A percentile compares a stretch with the other conserved stretches of the same genome.
These are phyloP conservation scores for Paracoccidioides lutzii DNA, from an alignment of 2,329 filamentous ascomycete species.

Conservation along the genomic window DNA sequence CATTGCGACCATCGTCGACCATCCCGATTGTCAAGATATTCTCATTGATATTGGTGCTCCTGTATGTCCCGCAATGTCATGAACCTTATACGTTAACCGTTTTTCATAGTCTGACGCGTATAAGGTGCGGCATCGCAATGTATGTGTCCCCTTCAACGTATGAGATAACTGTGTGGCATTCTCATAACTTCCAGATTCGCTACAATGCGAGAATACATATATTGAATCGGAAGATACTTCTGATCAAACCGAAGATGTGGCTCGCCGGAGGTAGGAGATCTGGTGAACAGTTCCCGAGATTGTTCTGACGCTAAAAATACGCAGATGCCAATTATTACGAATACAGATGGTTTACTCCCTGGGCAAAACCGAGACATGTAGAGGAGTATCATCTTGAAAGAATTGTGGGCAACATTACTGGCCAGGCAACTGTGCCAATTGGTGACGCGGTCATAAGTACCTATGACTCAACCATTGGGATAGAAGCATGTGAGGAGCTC, in stretches of 20 bases:
- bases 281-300: constrained; percentile 13
- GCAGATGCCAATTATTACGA: constrained; percentile 23
- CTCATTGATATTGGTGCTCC: constrained; percentile 39
- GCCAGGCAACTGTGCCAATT: constrained; percentile 44
- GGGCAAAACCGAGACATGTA: constrained; percentile 38
- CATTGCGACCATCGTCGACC: constrained; percentile 1
- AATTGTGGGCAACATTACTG: constrained; percentile 43
- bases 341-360: constrained; percentile 49
- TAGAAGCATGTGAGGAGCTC: constrained; percentile 42
- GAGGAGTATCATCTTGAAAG: constrained; percentile 52
- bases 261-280: constrained; percentile 57
- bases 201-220: constrained; percentile 54
- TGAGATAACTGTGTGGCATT: background rate
- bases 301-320: background rate
- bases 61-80: background rate
- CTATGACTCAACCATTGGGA: constrained; percentile 34
- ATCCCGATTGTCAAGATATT: constrained; percentile 4
- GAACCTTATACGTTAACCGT: background rate
- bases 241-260: constrained; percentile 53
- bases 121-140: constrained; percentile 21
- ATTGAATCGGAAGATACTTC: constrained; percentile 52
- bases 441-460: constrained; percentile 53
- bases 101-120: background rate
- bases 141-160: constrained; percentile 30
- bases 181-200: constrained; percentile 42